Evolutionary conservation across 2,329 filamentous ascomycete genomes (phyloP).

Genomic region (Cladosporium cucumerinum): DNA sequence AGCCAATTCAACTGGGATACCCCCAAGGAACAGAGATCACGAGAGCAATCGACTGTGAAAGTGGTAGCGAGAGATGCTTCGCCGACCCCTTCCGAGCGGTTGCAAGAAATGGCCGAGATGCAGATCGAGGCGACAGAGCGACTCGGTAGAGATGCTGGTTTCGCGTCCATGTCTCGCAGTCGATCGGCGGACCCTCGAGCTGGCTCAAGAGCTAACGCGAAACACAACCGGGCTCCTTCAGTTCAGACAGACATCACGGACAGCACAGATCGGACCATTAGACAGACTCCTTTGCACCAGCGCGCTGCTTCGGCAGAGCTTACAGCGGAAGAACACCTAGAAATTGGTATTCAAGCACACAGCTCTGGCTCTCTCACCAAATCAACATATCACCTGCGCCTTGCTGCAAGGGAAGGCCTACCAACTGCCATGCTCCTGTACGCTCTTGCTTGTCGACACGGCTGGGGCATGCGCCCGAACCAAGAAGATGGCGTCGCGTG

Average conservation of each 20-base stretch:
- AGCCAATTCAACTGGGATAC: conserved; percentile 60
- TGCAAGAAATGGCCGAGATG: conserved; percentile 10
- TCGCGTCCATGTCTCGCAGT: conserved; percentile 22
- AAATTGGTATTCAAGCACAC: conserved; percentile 86
- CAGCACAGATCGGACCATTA: conserved; percentile 45
- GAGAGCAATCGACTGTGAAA: conserved; percentile 3
- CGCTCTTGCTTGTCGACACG: conserved; percentile 89
- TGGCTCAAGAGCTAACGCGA: conserved; percentile 18
- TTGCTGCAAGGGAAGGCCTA: conserved; percentile 80
- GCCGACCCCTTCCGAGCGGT: conserved; percentile 9
- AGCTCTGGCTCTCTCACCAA: conserved; percentile 84
- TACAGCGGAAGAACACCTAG: conserved; percentile 81
- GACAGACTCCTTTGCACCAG: conserved; percentile 44
- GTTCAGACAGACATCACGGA: conserved; percentile 26
- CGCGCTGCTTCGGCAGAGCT: conserved; percentile 63
- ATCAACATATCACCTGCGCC: conserved; percentile 90
- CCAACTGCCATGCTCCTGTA: conserved; percentile 96
- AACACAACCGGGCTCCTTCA: conserved; percentile 35
- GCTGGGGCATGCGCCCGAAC: conserved; percentile 96
- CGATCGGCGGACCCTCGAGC: conserved; percentile 32
- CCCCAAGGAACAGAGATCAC: conserved; percentile 20
- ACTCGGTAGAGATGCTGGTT: conserved; percentile 9
- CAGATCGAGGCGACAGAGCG: conserved; percentile 13
- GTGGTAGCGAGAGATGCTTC: background rate
- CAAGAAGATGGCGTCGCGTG: conserved; percentile 86